A percentile compares a stretch with the other conserved stretches of the same genome.
Evolutionary conservation across 805 yeast genomes (phyloP).

Genomic region (Suhomyces vadensis): DNA sequence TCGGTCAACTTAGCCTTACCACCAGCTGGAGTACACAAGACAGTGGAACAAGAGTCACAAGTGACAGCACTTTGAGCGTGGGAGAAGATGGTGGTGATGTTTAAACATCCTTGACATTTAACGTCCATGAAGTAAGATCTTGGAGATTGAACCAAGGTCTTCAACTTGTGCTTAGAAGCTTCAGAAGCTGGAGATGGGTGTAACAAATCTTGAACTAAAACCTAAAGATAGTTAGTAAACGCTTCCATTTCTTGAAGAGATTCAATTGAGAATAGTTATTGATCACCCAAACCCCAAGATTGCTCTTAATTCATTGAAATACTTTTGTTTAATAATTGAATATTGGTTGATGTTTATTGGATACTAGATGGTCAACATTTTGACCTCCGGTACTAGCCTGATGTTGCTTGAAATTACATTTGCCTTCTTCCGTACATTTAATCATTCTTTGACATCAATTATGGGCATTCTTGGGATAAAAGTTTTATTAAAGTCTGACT

Average conservation of each 20-base stretch:
- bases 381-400: no score
- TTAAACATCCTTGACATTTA: slow-evolving; percentile 98
- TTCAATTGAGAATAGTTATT: no score
- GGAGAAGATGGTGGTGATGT: slow-evolving; percentile 98
- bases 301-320: no score
- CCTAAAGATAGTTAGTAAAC: slow-evolving; percentile 45
- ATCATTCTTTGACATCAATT: no score
- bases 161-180: slow-evolving; percentile 95
- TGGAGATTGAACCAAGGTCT: slow-evolving; percentile 96
- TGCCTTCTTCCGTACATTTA: no score
- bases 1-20: slow-evolving; percentile 99
- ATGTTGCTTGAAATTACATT: no score
- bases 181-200: slow-evolving; percentile 98
- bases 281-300: no score
- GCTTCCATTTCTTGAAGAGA: not conserved
- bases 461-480: no score
- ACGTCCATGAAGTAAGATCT: slow-evolving; percentile 99
- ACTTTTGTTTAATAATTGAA: no score
- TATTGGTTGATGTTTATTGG: no score
- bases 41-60: slow-evolving; percentile 98
- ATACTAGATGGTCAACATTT: no score
- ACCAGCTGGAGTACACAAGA: slow-evolving; percentile 98
- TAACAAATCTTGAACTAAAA: slow-evolving; percentile 98
- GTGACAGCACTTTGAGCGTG: slow-evolving; percentile 99
- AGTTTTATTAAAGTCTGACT: no score